Conservation (phyloP, 2,329 filamentous ascomycete species). For the Chaetomium sp. region DNA sequence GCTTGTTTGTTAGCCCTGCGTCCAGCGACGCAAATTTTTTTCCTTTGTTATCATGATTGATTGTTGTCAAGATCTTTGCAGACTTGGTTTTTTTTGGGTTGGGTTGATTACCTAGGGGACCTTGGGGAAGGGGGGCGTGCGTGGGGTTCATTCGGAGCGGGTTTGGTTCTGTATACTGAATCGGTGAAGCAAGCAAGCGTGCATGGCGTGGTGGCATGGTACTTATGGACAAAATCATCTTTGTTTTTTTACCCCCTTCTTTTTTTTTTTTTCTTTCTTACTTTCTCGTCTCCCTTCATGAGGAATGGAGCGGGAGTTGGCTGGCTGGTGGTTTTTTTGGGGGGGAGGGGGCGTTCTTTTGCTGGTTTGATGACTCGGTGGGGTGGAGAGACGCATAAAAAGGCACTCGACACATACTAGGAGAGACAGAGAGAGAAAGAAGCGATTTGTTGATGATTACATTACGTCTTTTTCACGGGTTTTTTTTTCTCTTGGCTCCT, state of each 20-base stretch:
- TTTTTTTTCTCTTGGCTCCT: no score
- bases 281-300: background rate
- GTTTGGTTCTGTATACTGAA: conserved; percentile 39
- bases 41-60: conserved; percentile 13
- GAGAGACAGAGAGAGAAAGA: conserved; percentile 8
- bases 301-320: background rate
- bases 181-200: conserved; percentile 29
- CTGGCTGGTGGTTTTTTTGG: background rate
- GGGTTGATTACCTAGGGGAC: background rate
- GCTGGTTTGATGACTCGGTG: conserved; percentile 10
- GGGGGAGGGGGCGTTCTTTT: background rate
- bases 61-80: background rate
- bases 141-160: conserved; percentile 17
- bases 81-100: conserved; percentile 3
- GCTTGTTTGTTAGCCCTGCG: conserved; percentile 7
- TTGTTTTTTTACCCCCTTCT: background rate
- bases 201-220: conserved; percentile 34
- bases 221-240: conserved; percentile 34
- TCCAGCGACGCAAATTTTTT: conserved; percentile 19
- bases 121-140: background rate
- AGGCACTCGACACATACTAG: conserved; percentile 1
- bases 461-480: background rate
- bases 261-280: background rate
- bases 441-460: conserved; percentile 17
- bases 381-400: conserved; percentile 38